phyloP scores from a whole-genome alignment of 768 basidiomycete genomes.

The Leccinum truebloodii region DNA sequence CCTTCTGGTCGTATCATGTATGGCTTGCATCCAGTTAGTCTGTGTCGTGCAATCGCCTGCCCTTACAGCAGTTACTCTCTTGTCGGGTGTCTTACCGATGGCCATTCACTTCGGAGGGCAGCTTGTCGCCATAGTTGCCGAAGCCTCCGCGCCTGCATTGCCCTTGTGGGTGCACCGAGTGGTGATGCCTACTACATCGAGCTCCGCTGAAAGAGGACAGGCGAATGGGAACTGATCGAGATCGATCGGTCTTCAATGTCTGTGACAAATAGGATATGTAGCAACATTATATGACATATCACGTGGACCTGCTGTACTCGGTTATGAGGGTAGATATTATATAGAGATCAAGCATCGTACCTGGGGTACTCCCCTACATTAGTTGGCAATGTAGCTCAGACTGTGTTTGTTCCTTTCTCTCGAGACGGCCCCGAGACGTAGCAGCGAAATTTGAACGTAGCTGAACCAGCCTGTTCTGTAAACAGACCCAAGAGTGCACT shows the following conservation, averaged over 20 bases:
- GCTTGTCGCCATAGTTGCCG: background rate
- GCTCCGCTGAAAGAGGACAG: background rate
- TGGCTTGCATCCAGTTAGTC: conserved; percentile 14
- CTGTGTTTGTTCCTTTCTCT: background rate
- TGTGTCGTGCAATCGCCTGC: conserved; percentile 10
- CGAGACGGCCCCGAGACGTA: background rate
- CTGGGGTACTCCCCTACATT: no score
- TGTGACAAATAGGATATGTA: no score
- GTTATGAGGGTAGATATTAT: no score
- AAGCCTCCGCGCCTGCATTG: background rate
- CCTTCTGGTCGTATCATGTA: conserved; percentile 11
- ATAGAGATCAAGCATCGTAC: no score
- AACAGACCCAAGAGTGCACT: background rate
- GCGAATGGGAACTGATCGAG: background rate
- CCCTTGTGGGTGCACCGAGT: background rate
- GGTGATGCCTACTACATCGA: background rate
- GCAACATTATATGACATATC: no score
- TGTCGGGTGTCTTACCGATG: conserved; percentile 12
- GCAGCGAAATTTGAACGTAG: background rate
- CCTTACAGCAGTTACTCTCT: conserved; percentile 8
- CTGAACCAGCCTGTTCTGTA: background rate
- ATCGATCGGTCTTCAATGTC: background rate
- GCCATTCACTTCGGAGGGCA: conserved; percentile 1
- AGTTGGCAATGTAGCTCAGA: no score
- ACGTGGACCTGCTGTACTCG: no score